phyloP scores from a whole-genome alignment of 352 stramenopile species.

The Phytopythium chamaehyphon region DNA sequence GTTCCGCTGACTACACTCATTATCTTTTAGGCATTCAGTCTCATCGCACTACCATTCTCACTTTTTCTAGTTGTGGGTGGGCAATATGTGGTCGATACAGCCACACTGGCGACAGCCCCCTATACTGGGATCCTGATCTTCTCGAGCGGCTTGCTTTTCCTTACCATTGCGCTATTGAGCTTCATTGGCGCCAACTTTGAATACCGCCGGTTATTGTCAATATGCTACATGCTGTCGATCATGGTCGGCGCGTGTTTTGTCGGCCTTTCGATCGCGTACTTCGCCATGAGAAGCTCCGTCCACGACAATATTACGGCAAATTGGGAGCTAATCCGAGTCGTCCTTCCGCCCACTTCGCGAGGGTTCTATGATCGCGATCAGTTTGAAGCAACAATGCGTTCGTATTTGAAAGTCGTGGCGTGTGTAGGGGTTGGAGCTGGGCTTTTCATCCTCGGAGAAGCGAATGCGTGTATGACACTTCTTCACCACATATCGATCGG shows the following conservation, averaged over 20 bases:
- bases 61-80: slow-evolving; percentile 64
- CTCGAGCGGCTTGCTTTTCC: slow-evolving; percentile 38
- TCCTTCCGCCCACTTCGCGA: slow-evolving; percentile 67
- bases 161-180: slow-evolving; percentile 53
- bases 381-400: slow-evolving; percentile 48
- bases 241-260: slow-evolving; percentile 42
- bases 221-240: slow-evolving; percentile 62
- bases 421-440: slow-evolving; percentile 56
- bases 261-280: slow-evolving; percentile 52
- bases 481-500: slow-evolving; percentile 44
- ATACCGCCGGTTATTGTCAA: slow-evolving; percentile 68
- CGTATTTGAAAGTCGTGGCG: slow-evolving; percentile 52
- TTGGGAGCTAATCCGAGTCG: slow-evolving; percentile 54
- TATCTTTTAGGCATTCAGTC: slow-evolving; percentile 47
- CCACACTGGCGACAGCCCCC: slow-evolving; percentile 53
- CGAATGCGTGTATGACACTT: slow-evolving; percentile 44
- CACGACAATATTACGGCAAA: slow-evolving; percentile 50
- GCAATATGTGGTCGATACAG: slow-evolving; percentile 70
- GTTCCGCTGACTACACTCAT: neutral
- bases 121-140: slow-evolving; percentile 77
- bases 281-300: slow-evolving; percentile 39
- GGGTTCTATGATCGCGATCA: slow-evolving; percentile 61
- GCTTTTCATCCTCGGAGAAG: slow-evolving; percentile 50
- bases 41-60: slow-evolving; percentile 60
- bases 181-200: slow-evolving; percentile 76